A percentile compares a stretch with the other conserved stretches of the same genome.
These are phyloP conservation scores for Crataegus laevigata DNA, from an alignment of 306 rosid species.

Conservation along the genomic window DNA sequence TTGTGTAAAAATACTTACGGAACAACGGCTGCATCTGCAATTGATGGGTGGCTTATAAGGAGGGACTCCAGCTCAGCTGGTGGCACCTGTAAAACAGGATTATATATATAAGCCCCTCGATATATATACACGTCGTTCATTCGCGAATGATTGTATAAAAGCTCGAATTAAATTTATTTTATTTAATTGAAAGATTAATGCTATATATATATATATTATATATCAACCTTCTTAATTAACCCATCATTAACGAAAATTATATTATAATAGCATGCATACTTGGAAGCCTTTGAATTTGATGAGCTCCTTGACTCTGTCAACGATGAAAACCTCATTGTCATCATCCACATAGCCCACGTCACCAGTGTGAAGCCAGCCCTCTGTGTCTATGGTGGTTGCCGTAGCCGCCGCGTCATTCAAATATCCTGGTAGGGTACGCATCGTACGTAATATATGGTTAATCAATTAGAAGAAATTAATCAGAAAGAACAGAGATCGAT, in stretches of 20 bases:
- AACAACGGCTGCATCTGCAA: conserved; percentile 86
- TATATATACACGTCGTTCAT: too few relatives aligned
- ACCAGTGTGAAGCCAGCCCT: conserved; percentile 91
- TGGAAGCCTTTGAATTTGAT: conserved; percentile 95
- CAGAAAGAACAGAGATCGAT: not conserved
- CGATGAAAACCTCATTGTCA: conserved; percentile 70
- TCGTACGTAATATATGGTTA: not conserved
- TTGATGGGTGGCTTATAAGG: conserved; percentile 68
- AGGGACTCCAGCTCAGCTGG: conserved; percentile 91
- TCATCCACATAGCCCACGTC: conserved; percentile 80
- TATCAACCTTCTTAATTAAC: too few relatives aligned
- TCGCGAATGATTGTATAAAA: too few relatives aligned
- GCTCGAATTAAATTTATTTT: too few relatives aligned
- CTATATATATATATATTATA: too few relatives aligned
- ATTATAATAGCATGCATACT: conserved; percentile 16
- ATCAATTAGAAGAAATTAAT: not conserved
- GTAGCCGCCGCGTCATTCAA: conserved; percentile 61
- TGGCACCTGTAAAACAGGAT: conserved; percentile 46
- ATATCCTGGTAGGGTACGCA: conserved; percentile 37
- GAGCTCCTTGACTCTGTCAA: conserved; percentile 82
- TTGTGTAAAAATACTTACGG: conserved; percentile 51
- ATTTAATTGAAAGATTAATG: too few relatives aligned
- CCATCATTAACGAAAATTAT: not conserved
- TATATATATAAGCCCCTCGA: too few relatives aligned
- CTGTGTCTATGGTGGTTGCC: conserved; percentile 49